Evolutionary conservation across 192 early-diverging fungal species (phyloP), one percentile per base, ranked within the genome.

Genomic region (Linnemannia schmuckeri): DNA sequence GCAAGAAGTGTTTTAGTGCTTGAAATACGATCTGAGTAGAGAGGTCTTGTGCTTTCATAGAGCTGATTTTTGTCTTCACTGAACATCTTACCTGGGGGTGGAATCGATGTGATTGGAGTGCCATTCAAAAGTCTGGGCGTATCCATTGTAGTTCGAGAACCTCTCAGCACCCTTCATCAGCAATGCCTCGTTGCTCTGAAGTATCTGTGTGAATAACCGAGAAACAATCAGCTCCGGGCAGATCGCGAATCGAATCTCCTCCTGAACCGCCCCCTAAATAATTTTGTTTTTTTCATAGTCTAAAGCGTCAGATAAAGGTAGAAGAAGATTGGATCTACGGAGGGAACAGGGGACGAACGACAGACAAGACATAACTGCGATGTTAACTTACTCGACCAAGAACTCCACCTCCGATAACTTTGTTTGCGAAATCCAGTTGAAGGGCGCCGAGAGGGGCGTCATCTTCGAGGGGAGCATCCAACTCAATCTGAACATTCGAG

Each of bases 161-260:
- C 85, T 33, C 54, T 87, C 85, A 17, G 85, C 85, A 10, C 85
- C 85, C 68, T 87, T 87, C 27, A 87, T 81, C 55, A 87, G 35
- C 18, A 87, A 6, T 0, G 85, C 79, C 13, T 87, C 85, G 10
- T 87, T 87, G 7, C 75, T 72, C 49, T 81, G 71, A 9, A 87
- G 72, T 9, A 41, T 52, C 44, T 78, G 71, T 20, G 76, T 78
- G 68, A 87, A 87, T 42, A 87, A 37, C 41, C 85, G 75, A 17
- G 85, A 81, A n/a, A 81, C 54, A 37, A 87, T 87, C 63, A 87
- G 40, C 68, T 87, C 85, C 52, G 85, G 85, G 27, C 85, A 87
- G 8, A 87, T 81, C 33, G 30, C 70, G 40, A 87, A 87, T 17
- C 79, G 79, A 68, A 87, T 87, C 66, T 87, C 85, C 74, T 87